Evolutionary conservation across 176 grass and related monocot species (phyloP).

Genomic region (Raddia distichophylla): DNA sequence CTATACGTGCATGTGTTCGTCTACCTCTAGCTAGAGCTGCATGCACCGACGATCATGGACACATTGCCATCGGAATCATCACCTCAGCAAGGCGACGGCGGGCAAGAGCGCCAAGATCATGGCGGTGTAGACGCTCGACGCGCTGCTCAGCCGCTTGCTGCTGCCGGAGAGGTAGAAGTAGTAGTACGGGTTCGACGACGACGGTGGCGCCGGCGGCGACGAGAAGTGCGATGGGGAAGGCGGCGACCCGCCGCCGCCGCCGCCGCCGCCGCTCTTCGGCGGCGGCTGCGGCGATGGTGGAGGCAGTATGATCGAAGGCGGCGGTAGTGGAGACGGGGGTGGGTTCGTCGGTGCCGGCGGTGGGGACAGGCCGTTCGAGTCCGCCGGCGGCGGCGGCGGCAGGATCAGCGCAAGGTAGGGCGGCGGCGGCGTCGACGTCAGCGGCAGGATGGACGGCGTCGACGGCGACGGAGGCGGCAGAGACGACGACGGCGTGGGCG

Average conservation of each 20-base stretch:
- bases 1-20: not conserved
- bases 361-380: conserved; percentile 21
- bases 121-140: conserved; percentile 28
- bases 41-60: not conserved
- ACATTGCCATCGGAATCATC: not conserved
- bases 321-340: not conserved
- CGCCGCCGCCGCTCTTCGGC: conserved; percentile 29
- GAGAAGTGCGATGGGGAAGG: conserved; percentile 43
- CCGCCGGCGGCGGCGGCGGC: conserved; percentile 21
- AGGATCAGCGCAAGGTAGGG: conserved; percentile 5
- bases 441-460: not conserved
- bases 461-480: conserved; percentile 32
- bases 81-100: conserved; percentile 32
- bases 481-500: conserved; percentile 20
- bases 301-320: not conserved
- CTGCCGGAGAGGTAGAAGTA: conserved; percentile 73
- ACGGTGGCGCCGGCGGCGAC: conserved; percentile 51
- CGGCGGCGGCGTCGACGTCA: conserved; percentile 53
- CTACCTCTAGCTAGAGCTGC: not conserved
- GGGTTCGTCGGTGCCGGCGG: conserved; percentile 12
- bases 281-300: conserved; percentile 9
- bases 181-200: conserved; percentile 66
- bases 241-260: not conserved
- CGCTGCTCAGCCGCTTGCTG: conserved; percentile 12
- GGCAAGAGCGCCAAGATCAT: conserved; percentile 32